A percentile compares a stretch with the other conserved stretches of the same genome.
phyloP scores from a whole-genome alignment of 208 protist species.

The Trichomonas tenax region DNA sequence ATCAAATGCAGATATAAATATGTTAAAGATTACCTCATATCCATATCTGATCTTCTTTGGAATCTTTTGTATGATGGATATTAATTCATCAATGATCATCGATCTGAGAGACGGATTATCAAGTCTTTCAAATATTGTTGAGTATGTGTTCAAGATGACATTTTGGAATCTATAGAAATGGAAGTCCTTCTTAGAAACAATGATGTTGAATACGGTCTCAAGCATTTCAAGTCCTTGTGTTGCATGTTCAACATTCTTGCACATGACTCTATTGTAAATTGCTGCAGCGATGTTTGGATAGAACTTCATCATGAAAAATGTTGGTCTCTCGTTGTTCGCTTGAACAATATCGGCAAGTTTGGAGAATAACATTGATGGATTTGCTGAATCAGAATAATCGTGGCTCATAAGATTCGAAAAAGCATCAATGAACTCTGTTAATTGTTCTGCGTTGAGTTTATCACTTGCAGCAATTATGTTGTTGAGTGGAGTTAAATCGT shows the following conservation, averaged over 20 bases:
- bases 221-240: not conserved
- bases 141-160: not conserved
- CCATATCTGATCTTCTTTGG: not conserved
- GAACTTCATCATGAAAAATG: not conserved
- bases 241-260: not conserved
- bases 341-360: not conserved
- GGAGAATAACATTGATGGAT: not conserved
- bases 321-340: not conserved
- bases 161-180: not conserved
- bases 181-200: not conserved
- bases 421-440: not conserved
- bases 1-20: not conserved
- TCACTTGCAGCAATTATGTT: not conserved
- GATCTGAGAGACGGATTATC: not conserved
- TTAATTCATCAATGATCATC: not conserved
- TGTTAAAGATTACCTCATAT: not conserved
- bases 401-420: not conserved
- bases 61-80: not conserved
- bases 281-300: not conserved
- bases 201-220: not conserved
- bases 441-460: not conserved
- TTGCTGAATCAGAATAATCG: not conserved
- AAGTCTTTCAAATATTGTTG: not conserved
- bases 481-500: not conserved
- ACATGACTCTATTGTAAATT: not conserved